Base-by-base conservation (phyloP, 129 eudicot species). In the Tanacetum coccineum region DNA sequence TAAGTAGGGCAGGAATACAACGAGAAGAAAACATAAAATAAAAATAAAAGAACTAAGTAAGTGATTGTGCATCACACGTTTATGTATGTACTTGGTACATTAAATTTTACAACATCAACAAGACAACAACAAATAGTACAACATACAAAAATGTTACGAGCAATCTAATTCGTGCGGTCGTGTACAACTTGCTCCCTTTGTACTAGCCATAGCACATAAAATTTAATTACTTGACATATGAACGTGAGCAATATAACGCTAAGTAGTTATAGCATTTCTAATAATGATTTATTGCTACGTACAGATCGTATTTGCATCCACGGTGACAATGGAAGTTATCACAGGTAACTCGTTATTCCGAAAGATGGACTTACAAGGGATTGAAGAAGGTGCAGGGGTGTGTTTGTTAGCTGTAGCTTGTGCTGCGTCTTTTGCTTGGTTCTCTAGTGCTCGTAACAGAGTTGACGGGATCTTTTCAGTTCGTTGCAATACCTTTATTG, bases 291-390 rank as follows among this genome's bases (percentile, higher is more conserved):
- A n/a, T 48, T 60, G 53, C 14, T 26, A n/a, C n/a, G n/a, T n/a
- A 10, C 77, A 93, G 96, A 74, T 93, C 22, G 87, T 89, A 36
- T 93, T 93, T 84, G 98, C 95, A 46, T 87, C 85, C 3, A 93
- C 95, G 15, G 67, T 93, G 20, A 75, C 81, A 9, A 76, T 65
- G 73, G 98, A 93, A 71, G 50, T 77, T 4, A 82, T 85, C 58
- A 93, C 96, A 0, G 99, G 99, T 17, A 89, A 93, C 64, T 88
- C 99, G 0, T 47, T 89, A 26, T 88, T 93, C 81, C 77, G 82
- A 60, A 93, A 93, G 79, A 80, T 81, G 85, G 99, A 93, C 56
- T 15, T 89, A 48, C 80, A 80, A 77, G 96, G 92, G 9, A 72
- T 93, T 2, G 95, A 70, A 11, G 95, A 93, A 74, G 96, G 80